phyloP scores from a whole-genome alignment of 2,329 filamentous ascomycete species.

The Talaromyces sp. region DNA sequence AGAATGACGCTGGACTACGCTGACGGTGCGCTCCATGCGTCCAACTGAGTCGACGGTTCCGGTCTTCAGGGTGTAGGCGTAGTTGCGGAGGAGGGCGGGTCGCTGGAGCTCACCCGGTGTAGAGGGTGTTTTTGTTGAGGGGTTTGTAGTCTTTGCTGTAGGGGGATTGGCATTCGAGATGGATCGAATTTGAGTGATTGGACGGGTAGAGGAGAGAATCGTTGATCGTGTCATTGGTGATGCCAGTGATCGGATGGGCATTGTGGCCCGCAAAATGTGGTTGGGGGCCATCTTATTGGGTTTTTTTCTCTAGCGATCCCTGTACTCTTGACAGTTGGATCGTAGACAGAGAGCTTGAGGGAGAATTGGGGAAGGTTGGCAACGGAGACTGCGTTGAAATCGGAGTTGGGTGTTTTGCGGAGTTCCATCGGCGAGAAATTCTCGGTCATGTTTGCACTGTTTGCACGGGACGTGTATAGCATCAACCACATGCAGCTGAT shows the following conservation, averaged over 20 bases:
- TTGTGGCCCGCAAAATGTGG: conserved; percentile 33
- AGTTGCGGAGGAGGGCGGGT: conserved; percentile 36
- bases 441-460: conserved; percentile 35
- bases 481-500: no score
- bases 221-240: conserved; percentile 31
- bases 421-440: conserved; percentile 33
- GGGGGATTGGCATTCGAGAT: conserved; percentile 18
- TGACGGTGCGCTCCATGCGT: conserved; percentile 46
- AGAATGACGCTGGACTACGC: conserved; percentile 38
- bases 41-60: conserved; percentile 47
- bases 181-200: conserved; percentile 23
- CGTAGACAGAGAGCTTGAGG: neutral
- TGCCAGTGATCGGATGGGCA: conserved; percentile 34
- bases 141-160: conserved; percentile 12
- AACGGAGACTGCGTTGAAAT: neutral
- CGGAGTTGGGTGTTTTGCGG: conserved; percentile 11
- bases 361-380: neutral
- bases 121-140: conserved; percentile 11
- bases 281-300: conserved; percentile 31
- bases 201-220: conserved; percentile 19
- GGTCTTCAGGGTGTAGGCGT: conserved; percentile 38
- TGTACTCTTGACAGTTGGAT: neutral
- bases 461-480: conserved; percentile 24
- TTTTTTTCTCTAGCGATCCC: neutral
- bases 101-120: conserved; percentile 14